Evolutionary conservation across 345 rosid genomes (phyloP).

Genomic region (Triadica sebifera): DNA sequence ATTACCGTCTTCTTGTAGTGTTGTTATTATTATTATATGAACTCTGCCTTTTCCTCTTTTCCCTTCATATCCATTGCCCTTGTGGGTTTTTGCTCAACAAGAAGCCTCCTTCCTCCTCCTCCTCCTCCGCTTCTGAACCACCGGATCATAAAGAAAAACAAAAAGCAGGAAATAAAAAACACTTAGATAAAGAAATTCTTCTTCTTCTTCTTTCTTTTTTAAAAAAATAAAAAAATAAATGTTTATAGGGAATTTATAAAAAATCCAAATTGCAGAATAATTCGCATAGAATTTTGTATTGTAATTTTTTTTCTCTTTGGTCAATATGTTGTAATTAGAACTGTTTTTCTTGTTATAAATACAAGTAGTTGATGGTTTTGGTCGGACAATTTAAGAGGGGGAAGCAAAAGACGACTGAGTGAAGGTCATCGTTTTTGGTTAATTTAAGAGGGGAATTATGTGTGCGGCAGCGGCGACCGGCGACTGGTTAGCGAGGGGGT

Average conservation of each 20-base stretch:
- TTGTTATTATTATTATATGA: neutral
- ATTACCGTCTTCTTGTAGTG: conserved; percentile 27
- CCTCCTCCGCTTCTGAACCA: conserved; percentile 6
- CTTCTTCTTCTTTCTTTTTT: too few species aligned
- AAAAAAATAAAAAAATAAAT: too few species aligned
- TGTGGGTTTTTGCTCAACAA: conserved; percentile 5
- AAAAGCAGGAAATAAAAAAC: too few species aligned
- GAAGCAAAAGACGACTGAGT: conserved; percentile 3
- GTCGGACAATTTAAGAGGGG: neutral
- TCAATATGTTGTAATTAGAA: too few species aligned
- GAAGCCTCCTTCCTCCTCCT: neutral
- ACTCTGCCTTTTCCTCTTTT: neutral
- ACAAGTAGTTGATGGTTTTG: neutral
- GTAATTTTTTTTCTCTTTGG: neutral
- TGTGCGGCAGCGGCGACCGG: conserved; percentile 46
- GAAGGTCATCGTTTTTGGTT: neutral
- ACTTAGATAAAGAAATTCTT: too few species aligned
- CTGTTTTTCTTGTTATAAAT: neutral
- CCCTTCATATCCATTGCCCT: neutral
- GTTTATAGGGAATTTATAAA: neutral
- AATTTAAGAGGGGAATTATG: conserved; percentile 7
- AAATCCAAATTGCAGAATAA: neutral
- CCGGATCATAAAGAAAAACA: neutral
- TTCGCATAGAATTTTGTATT: neutral
- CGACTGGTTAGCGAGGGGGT: conserved; percentile 37